Base-by-base conservation (phyloP, 768 basidiomycete species). In the Kwoniella sp. region DNA sequence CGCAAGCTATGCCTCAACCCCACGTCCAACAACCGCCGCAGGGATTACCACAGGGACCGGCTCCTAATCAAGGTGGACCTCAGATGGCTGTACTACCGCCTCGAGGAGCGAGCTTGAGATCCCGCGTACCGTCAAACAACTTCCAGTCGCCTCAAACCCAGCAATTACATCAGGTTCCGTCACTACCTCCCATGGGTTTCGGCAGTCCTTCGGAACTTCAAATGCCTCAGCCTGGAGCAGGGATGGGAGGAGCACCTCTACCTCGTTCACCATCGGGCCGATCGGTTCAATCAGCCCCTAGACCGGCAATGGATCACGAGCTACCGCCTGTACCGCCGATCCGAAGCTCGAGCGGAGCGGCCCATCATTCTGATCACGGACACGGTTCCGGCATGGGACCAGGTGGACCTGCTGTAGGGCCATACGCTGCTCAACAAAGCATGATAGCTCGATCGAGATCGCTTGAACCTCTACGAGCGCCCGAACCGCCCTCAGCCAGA, bases 401-500 rank as follows among this genome's bases (percentile, higher is more conserved):
- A 40, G 22, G n/a, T 25, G 37, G 24, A 22, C 57, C 46, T 33
- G 53, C 46, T 24, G 36, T 33, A 44, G 60, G 55, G 50, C 72
- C 64, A 19, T 60, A 58, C 27, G 36, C 56, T n/a, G 47, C 36
- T 30, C 46, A 44, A 48, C 55, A 58, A 46, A 50, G 24, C 19
- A 24, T 60, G 19, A 58, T 71, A 12, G 69, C 64, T 37, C 79
- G 79, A 36, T 79, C 80, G 8, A 72, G 68, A 36, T 82, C 81
- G 1, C 76, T 80, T 15, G 81, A 82, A 53, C 79, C 79, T 1
- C 64, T 77, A 26, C 74, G 74, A 36, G 71, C 72, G 1, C 61
- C 65, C 36, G 68, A 71, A 46, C 71, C 75, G 0, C 76, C 77
- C 22, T 77, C 76, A 25, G 71, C 71, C 49, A 53, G 76, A 37